phyloP scores from a whole-genome alignment of 768 basidiomycete genomes.

The Leccinum boreale region DNA sequence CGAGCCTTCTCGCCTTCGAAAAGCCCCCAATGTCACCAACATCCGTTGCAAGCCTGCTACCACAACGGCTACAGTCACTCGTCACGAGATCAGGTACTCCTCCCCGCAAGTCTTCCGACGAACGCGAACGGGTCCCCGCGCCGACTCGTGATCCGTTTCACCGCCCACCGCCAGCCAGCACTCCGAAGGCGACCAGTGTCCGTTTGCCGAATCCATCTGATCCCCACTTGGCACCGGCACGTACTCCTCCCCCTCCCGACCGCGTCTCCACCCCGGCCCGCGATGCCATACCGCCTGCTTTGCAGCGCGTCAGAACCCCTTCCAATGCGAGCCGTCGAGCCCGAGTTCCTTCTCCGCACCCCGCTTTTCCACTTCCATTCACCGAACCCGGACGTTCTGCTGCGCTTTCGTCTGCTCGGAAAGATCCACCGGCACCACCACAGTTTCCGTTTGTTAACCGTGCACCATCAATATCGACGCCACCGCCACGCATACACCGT shows the following conservation, averaged over 20 bases:
- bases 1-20: conserved; percentile 33
- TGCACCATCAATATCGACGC: conserved; percentile 9
- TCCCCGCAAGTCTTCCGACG: conserved; percentile 6
- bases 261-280: conserved; percentile 16
- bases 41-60: conserved; percentile 44
- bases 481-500: conserved; percentile 7
- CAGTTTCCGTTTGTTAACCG: conserved; percentile 8
- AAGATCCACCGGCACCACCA: conserved; percentile 10
- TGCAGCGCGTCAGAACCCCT: conserved; percentile 19
- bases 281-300: conserved; percentile 10
- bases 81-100: conserved; percentile 27
- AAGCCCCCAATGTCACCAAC: conserved; percentile 37
- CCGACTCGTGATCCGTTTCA: conserved; percentile 27
- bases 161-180: conserved; percentile 22
- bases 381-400: conserved; percentile 16
- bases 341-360: conserved; percentile 8
- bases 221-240: conserved; percentile 1
- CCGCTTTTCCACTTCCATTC: conserved; percentile 10
- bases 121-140: conserved; percentile 4
- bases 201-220: conserved; percentile 6
- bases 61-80: conserved; percentile 48
- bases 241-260: conserved; percentile 9
- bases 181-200: conserved; percentile 4
- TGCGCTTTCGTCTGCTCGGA: conserved; percentile 12
- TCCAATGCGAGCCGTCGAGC: conserved; percentile 12